Evolutionary conservation across 345 rosid genomes (phyloP), one percentile per base, ranked within the genome.

Genomic region (Bruguiera parviflora): DNA sequence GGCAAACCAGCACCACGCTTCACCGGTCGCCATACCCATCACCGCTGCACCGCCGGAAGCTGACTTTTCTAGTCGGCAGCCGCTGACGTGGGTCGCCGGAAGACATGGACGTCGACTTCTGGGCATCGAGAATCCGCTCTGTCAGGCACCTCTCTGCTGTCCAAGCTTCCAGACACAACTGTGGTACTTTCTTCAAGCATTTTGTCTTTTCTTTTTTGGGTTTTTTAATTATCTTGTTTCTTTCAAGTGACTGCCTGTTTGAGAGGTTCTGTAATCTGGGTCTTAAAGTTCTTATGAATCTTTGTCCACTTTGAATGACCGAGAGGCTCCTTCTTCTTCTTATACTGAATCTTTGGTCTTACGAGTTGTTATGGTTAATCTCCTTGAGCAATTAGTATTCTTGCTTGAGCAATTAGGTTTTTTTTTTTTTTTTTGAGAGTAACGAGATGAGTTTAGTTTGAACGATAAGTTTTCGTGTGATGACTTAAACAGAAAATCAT

Each of bases 81-180:
- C 51, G 65, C 61, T 32, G 68, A 31, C 70, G 16, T 31, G 3
- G 20, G 0, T 19, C 19, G 37, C 52, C 64, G 52, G 63, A 7
- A 67, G 74, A 55, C 72, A 87, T 85, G 91, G 87, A 80, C 57
- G 71, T 80, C 65, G 84, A 77, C 69, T 71, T 71, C 73, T 80
- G 77, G 83, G 43, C 84, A 4, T 77, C 83, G 1, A 75, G 85
- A 65, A 67, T 66, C 33, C 76, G 55, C 76, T 75, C 84, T 32
- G 51, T 79, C 71, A 81, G 77, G 78, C 79, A 75, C 56, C 27
- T 76, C 68, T 75, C 84, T 63, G 65, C 67, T 63, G 25, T 73
- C 56, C 86, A 70, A n/a, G 73, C 80, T 67, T 32, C 82, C 59
- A 61, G 78, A 43, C 73, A 75, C 66, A 37, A 13, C 71, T 63